Evolutionary conservation across 2,329 filamentous ascomycete species (phyloP).

Genomic region (Fusarium torulosum): DNA sequence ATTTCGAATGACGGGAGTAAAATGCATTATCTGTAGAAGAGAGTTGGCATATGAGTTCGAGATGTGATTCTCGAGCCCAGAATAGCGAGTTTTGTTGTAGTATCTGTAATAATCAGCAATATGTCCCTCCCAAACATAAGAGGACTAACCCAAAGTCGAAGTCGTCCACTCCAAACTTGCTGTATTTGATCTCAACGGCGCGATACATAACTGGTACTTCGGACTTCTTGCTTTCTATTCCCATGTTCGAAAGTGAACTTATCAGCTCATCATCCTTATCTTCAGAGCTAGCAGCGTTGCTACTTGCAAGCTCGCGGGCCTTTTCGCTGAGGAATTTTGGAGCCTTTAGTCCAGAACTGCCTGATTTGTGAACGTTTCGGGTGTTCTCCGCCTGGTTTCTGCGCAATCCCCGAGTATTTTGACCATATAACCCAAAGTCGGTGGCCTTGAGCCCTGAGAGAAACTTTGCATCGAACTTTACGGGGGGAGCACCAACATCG

Average conservation of each 20-base stretch:
- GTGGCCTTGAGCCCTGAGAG: constrained; percentile 75
- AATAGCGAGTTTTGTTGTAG: constrained; percentile 93
- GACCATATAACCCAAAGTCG: constrained; percentile 83
- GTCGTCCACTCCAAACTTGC: constrained; percentile 98
- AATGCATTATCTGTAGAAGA: constrained; percentile 89
- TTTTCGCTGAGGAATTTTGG: constrained; percentile 97
- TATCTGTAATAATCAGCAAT: constrained; percentile 67
- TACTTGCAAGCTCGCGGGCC: constrained; percentile 74
- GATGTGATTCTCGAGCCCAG: constrained; percentile 95
- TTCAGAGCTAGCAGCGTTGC: constrained; percentile 57
- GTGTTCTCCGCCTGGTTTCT: constrained; percentile 89
- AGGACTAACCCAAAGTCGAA: constrained; percentile 88
- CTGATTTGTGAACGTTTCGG: constrained; percentile 70
- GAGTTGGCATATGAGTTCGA: constrained; percentile 96
- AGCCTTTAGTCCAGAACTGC: constrained; percentile 73
- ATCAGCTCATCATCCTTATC: constrained; percentile 67
- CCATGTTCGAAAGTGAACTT: constrained; percentile 74
- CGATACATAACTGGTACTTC: constrained; percentile 91
- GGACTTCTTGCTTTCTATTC: constrained; percentile 79
- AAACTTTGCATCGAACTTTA: constrained; percentile 78
- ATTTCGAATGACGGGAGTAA: constrained; percentile 89
- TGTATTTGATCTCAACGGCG: constrained; percentile 98
- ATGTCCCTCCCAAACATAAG: background rate
- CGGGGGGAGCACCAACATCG: constrained; percentile 85
- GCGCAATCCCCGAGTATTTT: constrained; percentile 77